Evolutionary conservation across 2,329 filamentous ascomycete genomes (phyloP), one percentile per base, ranked within the genome.

Genomic region (Epicoccum sorghinum): DNA sequence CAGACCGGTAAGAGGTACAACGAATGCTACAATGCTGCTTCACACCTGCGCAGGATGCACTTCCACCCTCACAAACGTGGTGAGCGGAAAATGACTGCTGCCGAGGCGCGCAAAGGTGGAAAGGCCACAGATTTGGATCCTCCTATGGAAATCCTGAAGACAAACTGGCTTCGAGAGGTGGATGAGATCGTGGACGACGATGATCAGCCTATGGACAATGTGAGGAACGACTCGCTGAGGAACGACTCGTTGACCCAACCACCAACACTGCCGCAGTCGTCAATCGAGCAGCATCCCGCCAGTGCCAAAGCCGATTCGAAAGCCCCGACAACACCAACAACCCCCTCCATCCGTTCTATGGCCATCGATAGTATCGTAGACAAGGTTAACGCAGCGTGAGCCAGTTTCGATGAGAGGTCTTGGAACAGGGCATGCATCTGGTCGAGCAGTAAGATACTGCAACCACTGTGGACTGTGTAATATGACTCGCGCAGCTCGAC

Each of bases 11-110:
- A 96, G 79, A 83, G 84, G 61, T 98, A 98, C 65, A 90, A 90
- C 10, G 90, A 90, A 29, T 95, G 96, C 77, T 97, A 98, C 76
- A 97, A 97, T 67, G 93, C 92, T 0, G 92, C 91, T 0, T 93
- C 91, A 3, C 93, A 98, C 72, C 83, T 98, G 22, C 84, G 93
- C 29, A 86, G 93, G 45, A 89, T 89, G 8, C 93, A 98, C 71
- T 98, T 97, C 79, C 90, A 89, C 69, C 88, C 84, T 0, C 82
- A 83, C 62, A 83, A 84, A 65, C 80, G 83, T 29, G 71, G 72
- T 30, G 72, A 74, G 56, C 82, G 83, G 13, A 79, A 83, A 50
- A 77, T 77, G 67, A 82, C 80, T 22, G 83, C 83, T 62, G 82
- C 83, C 44, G 83, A 82, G 54, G 82, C 85, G 70, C 80, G 83